phyloP scores from a whole-genome alignment of 768 basidiomycete species.

The Lepiota brunneoincarnata region DNA sequence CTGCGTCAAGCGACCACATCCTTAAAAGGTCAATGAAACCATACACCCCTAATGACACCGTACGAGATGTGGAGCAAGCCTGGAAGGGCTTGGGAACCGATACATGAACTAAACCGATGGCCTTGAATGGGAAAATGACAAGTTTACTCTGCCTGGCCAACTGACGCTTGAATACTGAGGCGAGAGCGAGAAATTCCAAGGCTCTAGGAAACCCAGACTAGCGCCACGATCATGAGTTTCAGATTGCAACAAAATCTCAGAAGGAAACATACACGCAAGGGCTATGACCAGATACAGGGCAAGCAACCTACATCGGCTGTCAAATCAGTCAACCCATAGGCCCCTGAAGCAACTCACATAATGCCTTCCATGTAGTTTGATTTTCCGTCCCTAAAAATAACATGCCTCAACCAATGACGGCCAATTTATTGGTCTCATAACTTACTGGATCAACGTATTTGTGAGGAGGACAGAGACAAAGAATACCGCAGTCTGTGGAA shows the following conservation, averaged over 20 bases:
- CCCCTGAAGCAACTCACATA: constrained; percentile 43
- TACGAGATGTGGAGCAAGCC: too few relatives aligned
- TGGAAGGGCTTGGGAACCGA: too few relatives aligned
- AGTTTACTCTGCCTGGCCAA: too few relatives aligned
- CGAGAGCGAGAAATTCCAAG: background rate
- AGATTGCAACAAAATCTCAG: background rate
- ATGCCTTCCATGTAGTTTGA: constrained; percentile 93
- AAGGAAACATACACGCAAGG: constrained; percentile 59
- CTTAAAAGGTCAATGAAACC: too few relatives aligned
- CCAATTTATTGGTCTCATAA: constrained; percentile 12
- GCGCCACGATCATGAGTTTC: background rate
- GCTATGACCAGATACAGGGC: constrained; percentile 80
- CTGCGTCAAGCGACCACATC: too few relatives aligned
- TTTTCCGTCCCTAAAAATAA: constrained; percentile 62
- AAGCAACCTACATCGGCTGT: constrained; percentile 41
- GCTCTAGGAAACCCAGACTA: constrained; percentile 30
- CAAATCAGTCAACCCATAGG: constrained; percentile 32
- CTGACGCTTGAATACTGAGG: background rate
- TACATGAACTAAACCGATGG: too few relatives aligned
- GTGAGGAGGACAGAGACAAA: constrained; percentile 89
- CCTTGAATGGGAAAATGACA: too few relatives aligned
- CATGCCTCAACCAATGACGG: constrained; percentile 1
- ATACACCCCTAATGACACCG: too few relatives aligned
- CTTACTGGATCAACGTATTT: constrained; percentile 75
- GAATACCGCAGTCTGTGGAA: constrained; percentile 67